phyloP scores from a whole-genome alignment of 306 rosid species.

The Quercus ilex region DNA sequence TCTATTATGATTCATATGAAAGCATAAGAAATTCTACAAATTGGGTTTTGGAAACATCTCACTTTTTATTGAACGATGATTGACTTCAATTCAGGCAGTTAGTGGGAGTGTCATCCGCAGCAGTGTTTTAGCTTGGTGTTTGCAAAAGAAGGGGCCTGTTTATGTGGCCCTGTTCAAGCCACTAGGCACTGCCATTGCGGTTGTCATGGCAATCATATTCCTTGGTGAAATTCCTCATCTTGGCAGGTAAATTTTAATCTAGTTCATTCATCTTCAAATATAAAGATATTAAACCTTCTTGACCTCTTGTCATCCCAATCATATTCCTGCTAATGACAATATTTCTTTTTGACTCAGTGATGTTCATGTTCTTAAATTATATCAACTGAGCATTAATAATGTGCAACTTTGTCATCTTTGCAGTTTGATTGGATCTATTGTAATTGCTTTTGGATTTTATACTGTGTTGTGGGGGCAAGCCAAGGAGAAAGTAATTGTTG shows the following conservation, averaged over 20 bases:
- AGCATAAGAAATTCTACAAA: not conserved
- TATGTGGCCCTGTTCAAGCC: slow-evolving; percentile 46
- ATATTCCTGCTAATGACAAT: too few relatives aligned
- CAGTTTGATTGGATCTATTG: slow-evolving; percentile 39
- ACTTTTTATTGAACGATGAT: not conserved
- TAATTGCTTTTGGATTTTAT: slow-evolving; percentile 34
- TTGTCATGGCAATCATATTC: slow-evolving; percentile 22
- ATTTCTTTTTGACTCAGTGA: too few relatives aligned
- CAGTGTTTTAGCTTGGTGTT: slow-evolving; percentile 33
- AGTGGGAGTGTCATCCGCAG: slow-evolving; percentile 26
- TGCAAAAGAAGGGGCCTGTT: slow-evolving; percentile 38
- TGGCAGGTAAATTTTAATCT: slow-evolving; percentile 26
- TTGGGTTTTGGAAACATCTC: too few relatives aligned
- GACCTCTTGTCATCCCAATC: too few relatives aligned
- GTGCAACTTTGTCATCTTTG: not conserved
- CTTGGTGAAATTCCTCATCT: slow-evolving; percentile 29
- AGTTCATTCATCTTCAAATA: too few relatives aligned
- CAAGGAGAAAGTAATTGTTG: slow-evolving; percentile 6
- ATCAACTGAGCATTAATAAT: too few relatives aligned
- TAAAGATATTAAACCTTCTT: too few relatives aligned
- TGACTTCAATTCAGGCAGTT: slow-evolving; percentile 15
- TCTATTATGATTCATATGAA: too few relatives aligned
- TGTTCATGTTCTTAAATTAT: too few relatives aligned
- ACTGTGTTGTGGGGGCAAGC: slow-evolving; percentile 32
- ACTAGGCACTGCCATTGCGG: slow-evolving; percentile 32